Base-by-base conservation (phyloP, 139 green algal genomes). In the Chlamydomonas eustigma region DNA sequence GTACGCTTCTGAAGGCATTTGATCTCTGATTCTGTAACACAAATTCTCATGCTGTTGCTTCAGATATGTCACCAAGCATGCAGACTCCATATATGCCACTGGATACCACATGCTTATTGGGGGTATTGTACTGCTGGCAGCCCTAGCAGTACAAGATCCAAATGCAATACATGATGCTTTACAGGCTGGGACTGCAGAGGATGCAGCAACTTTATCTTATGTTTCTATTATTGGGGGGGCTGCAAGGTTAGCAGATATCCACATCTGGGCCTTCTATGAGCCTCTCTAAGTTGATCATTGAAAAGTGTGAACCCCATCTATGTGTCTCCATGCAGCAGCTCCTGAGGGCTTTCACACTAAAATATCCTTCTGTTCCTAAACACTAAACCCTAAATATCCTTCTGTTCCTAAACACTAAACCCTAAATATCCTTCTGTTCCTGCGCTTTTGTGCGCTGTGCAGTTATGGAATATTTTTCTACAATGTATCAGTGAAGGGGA, bases 101-200 rank as follows among this genome's bases (percentile, higher is more conserved):
- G 96, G 94, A 1, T 99, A 91, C 90, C 96, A 99, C 84, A 98
- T 99, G 94, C 72, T 99, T 32, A 80, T 99, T 4, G 96, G 96
- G 5, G 92, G 93, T 1, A 25, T 94, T 0, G 81, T 92, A 3
- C 87, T 97, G 50, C 32, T 86, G 30, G 89, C 76, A 37, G 51
- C 50, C 8, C 79, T 79, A 3, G 51, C 80, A 0, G 33, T 39
- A 32, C 50, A 64, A 39, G 81, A 86, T 39, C 58, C 58, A 2
- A 2, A 70, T 32, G 76, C 37, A n/a, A 5, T 76, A 2, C 51
- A 66, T 5, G 37, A 39, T 8, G 2, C 50, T 1, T 69, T 67
- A 8, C 3, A 3, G 5, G 50, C 30, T 4, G 30, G 3, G 22
- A 67, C n/a, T 4, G 5, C 39, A 4, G n/a, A 39, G 5, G 85